Conservation (phyloP, 805 yeast species). For the Lipomyces sp. region DNA sequence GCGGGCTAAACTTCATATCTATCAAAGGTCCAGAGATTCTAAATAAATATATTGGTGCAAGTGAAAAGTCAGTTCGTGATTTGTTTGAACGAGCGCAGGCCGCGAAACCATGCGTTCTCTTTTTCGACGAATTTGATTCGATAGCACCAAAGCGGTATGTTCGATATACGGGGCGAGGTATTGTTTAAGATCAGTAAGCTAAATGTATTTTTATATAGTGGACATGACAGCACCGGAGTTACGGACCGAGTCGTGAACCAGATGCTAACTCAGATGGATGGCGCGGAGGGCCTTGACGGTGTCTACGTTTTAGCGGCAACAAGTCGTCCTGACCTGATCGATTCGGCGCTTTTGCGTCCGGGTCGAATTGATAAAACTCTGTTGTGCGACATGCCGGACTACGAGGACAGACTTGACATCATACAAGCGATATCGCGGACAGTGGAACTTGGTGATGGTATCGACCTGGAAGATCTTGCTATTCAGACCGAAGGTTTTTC, state of each 20-base stretch:
- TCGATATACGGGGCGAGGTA: neutral
- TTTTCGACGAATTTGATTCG: conserved; percentile 95
- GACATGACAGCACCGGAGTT: conserved; percentile 97
- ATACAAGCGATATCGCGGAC: conserved; percentile 56
- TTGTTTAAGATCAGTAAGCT: neutral
- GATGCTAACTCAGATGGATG: conserved; percentile 97
- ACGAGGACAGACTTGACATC: conserved; percentile 74
- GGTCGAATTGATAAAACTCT: conserved; percentile 94
- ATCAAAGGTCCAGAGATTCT: conserved; percentile 95
- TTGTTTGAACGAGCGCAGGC: conserved; percentile 92
- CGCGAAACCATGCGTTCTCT: conserved; percentile 89
- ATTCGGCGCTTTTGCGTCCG: conserved; percentile 91
- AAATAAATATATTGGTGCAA: conserved; percentile 95
- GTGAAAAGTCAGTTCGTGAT: conserved; percentile 93
- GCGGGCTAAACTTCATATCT: conserved; percentile 90
- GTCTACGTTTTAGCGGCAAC: conserved; percentile 97
- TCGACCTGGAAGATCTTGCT: conserved; percentile 63
- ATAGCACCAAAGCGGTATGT: conserved; percentile 85
- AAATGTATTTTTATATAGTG: conserved; percentile 44
- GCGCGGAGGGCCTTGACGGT: conserved; percentile 97
- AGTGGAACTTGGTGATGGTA: conserved; percentile 56
- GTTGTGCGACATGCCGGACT: conserved; percentile 83
- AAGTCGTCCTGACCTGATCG: conserved; percentile 92
- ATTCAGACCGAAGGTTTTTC: conserved; percentile 72
- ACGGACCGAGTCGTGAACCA: conserved; percentile 98